Evolutionary conservation across 306 rosid genomes (phyloP).

Genomic region (Coriaria nepalensis): DNA sequence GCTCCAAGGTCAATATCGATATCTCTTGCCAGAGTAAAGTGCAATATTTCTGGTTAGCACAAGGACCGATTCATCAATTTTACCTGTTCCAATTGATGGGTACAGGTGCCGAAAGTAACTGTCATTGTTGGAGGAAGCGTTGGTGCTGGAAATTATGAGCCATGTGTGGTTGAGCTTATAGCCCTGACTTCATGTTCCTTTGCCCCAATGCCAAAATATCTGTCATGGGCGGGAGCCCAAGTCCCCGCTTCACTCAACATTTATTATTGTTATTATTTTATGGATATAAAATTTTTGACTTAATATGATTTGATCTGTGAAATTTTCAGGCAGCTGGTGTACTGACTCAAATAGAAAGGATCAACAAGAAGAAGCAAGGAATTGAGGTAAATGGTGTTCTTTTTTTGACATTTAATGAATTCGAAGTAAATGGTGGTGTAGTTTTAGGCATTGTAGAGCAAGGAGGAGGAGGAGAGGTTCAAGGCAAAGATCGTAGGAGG

Average conservation of each 20-base stretch:
- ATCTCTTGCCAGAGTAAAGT: background rate
- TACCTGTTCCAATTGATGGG: constrained; percentile 11
- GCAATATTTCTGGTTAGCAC: no score
- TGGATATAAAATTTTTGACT: background rate
- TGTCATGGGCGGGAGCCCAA: constrained; percentile 99
- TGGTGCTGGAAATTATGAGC: constrained; percentile 98
- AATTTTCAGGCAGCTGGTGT: constrained; percentile 83
- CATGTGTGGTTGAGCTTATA: constrained; percentile 98
- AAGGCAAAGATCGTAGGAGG: constrained; percentile 65
- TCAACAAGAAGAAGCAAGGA: constrained; percentile 84
- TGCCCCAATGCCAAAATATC: constrained; percentile 97
- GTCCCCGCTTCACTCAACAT: constrained; percentile 17
- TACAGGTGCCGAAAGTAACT: constrained; percentile 87
- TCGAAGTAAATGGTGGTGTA: constrained; percentile 7
- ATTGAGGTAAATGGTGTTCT: constrained; percentile 40
- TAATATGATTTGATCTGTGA: constrained; percentile 1
- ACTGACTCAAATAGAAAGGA: constrained; percentile 75
- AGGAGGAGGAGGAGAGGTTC: constrained; percentile 81
- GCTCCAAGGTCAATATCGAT: constrained; percentile 66
- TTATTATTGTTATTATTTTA: background rate
- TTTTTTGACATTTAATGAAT: background rate
- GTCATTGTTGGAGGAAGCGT: constrained; percentile 92
- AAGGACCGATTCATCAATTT: background rate
- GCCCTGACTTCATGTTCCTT: constrained; percentile 87
- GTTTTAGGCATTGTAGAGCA: constrained; percentile 38